phyloP scores from a whole-genome alignment of 83 land plant species.

The Thuja plicata region DNA sequence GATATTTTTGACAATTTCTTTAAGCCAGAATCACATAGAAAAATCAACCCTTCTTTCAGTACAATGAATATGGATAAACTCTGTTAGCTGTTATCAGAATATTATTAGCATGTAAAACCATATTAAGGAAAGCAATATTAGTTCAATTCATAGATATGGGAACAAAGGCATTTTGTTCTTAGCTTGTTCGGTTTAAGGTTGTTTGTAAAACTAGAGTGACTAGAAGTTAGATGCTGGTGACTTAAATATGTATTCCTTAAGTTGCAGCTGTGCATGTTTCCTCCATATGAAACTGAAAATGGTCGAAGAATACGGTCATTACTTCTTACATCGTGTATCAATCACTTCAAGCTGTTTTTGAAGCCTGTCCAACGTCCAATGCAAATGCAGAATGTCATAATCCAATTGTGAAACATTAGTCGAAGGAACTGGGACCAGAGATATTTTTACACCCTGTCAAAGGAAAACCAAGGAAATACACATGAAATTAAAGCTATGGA shows the following conservation, averaged over 20 bases:
- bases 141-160: not conserved
- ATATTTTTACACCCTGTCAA: slow-evolving; percentile 58
- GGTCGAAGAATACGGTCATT: slow-evolving; percentile 11
- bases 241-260: not conserved
- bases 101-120: not conserved
- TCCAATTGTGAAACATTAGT: slow-evolving; percentile 36
- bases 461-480: not conserved
- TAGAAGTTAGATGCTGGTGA: not conserved
- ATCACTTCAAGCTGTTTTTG: slow-evolving; percentile 54
- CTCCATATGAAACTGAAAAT: not conserved
- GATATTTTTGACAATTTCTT: not conserved
- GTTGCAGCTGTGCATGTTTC: not conserved
- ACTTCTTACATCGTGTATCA: slow-evolving; percentile 43
- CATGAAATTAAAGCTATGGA: not conserved
- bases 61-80: not conserved
- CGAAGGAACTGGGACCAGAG: slow-evolving; percentile 36
- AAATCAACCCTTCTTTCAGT: not conserved
- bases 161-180: not conserved
- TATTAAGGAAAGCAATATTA: not conserved
- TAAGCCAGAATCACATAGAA: not conserved
- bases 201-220: not conserved
- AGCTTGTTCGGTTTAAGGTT: not conserved
- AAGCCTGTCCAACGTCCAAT: slow-evolving; percentile 59
- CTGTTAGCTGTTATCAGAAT: not conserved
- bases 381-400: slow-evolving; percentile 44